Evolutionary conservation across 495 filamentous ascomycete genomes (phyloP).

Genomic region (Trichoderma erinaceum): DNA sequence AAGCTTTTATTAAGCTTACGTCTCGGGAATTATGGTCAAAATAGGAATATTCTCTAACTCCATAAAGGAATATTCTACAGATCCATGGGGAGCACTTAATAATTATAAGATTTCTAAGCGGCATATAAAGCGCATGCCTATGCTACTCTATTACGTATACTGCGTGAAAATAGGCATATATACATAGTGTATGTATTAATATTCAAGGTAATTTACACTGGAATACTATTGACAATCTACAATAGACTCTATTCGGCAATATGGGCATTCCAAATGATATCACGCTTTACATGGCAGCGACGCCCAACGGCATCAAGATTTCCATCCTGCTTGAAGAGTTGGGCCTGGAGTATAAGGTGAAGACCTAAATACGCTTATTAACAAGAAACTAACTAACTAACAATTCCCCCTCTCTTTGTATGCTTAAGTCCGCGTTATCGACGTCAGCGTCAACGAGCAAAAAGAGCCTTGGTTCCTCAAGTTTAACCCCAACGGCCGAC

Average conservation of each 20-base stretch:
- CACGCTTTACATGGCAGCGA: constrained; percentile 51
- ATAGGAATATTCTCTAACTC: too few species aligned
- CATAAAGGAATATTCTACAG: too few species aligned
- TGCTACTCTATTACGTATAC: too few species aligned
- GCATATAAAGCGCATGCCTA: too few species aligned
- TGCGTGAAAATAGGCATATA: too few species aligned
- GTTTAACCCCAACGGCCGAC: constrained; percentile 93
- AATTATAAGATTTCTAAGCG: too few species aligned
- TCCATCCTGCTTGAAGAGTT: constrained; percentile 86
- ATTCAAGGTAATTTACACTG: too few species aligned
- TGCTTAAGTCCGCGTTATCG: constrained; percentile 52
- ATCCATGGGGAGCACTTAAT: too few species aligned
- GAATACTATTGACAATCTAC: background rate
- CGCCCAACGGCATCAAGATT: constrained; percentile 74
- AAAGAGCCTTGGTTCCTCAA: constrained; percentile 79
- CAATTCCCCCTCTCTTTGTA: background rate
- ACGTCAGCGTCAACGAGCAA: constrained; percentile 65
- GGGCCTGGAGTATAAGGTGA: constrained; percentile 56
- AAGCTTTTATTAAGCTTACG: too few species aligned
- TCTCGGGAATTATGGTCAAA: too few species aligned
- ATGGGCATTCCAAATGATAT: constrained; percentile 26
- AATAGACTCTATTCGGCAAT: background rate
- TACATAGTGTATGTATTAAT: too few species aligned
- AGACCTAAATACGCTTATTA: background rate
- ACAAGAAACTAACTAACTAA: background rate